Evolutionary conservation across 495 filamentous ascomycete species (phyloP).

Genomic region (Neurospora sp.): DNA sequence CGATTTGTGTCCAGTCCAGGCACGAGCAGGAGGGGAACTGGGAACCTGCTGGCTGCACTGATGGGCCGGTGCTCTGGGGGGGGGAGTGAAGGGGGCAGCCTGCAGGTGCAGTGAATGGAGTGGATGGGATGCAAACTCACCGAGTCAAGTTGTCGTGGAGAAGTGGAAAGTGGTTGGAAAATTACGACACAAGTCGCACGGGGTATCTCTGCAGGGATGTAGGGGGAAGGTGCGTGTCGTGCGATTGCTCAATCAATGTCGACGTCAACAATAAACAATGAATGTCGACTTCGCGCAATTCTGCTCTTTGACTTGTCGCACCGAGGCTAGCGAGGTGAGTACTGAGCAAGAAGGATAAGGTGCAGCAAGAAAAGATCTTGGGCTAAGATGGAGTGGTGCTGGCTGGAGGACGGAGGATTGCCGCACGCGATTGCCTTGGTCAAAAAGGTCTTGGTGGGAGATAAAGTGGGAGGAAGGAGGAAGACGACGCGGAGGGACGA

Average conservation of each 20-base stretch:
- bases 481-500: not conserved
- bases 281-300: not conserved
- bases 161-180: not conserved
- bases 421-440: not conserved
- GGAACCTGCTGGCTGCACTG: not conserved
- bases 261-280: slow-evolving; percentile 1
- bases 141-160: not conserved
- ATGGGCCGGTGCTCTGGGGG: not conserved
- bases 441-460: not conserved
- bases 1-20: not conserved
- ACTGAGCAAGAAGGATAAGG: slow-evolving; percentile 7
- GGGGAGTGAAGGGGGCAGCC: not conserved
- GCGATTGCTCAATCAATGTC: not conserved
- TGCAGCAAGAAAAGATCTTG: not conserved
- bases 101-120: not conserved
- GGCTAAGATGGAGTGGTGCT: not conserved
- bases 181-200: slow-evolving; percentile 1
- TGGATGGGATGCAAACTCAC: not conserved
- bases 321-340: not conserved
- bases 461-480: not conserved
- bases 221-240: not conserved
- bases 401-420: not conserved
- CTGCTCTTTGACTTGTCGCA: slow-evolving; percentile 1
- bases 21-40: not conserved
- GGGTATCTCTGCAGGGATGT: slow-evolving; percentile 15